Evolutionary conservation across 768 basidiomycete genomes (phyloP).

Genomic region (Tylopilus sp.): DNA sequence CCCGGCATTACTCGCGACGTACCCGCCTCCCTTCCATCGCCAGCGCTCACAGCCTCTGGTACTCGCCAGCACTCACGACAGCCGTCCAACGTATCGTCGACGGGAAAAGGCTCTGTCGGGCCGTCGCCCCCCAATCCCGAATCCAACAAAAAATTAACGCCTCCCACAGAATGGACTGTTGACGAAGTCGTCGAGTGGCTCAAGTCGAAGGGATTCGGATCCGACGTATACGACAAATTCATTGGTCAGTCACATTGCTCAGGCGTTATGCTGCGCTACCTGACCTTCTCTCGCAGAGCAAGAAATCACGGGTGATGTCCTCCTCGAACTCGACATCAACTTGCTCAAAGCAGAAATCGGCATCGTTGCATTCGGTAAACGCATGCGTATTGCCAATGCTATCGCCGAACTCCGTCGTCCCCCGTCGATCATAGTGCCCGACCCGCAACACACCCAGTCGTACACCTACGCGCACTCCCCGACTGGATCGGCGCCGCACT

Average conservation of each 20-base stretch:
- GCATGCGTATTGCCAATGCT: constrained; percentile 88
- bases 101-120: constrained; percentile 19
- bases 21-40: constrained; percentile 30
- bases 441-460: constrained; percentile 36
- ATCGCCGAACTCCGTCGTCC: constrained; percentile 83
- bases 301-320: constrained; percentile 97
- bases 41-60: constrained; percentile 25
- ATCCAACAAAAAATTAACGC: constrained; percentile 32
- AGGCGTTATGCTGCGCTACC: neutral
- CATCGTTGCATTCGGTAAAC: constrained; percentile 91
- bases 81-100: constrained; percentile 38
- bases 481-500: constrained; percentile 41
- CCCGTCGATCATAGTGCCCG: constrained; percentile 56
- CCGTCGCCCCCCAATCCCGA: constrained; percentile 18
- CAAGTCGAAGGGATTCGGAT: constrained; percentile 78
- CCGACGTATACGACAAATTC: constrained; percentile 80
- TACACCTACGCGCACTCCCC: constrained; percentile 33
- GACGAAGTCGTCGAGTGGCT: constrained; percentile 92
- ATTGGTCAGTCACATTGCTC: constrained; percentile 51
- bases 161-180: constrained; percentile 77
- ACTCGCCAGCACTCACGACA: constrained; percentile 24
- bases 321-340: constrained; percentile 89
- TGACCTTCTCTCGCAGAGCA: constrained; percentile 59
- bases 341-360: constrained; percentile 93
- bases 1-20: constrained; percentile 25